Evolutionary conservation across 768 basidiomycete species (phyloP), one percentile per base, ranked within the genome.

Genomic region (Boletus coccyginus): DNA sequence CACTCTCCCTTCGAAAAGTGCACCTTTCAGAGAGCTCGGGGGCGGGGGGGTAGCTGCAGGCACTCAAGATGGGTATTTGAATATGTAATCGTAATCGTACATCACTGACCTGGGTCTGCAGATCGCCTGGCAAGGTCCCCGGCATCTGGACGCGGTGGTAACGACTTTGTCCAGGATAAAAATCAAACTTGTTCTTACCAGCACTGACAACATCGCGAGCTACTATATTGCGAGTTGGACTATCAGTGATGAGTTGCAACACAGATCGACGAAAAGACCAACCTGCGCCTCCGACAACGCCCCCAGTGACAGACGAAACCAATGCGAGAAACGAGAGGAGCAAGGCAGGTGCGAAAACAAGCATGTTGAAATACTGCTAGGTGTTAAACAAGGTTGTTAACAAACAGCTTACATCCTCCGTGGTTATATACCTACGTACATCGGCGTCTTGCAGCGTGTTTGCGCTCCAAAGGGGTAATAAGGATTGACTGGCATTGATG

Each of bases 311-410:
- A 14, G 31, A 60, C 27, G 56, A 56, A n/a, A 43, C 41, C 40
- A 58, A 33, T 16, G 41, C 47, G 35, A 67, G 52, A 31, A 67
- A 32, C 7, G 50, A 59, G 27, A 65, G 36, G 31, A 63, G n/a
- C 38, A 52, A 42, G 32, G 39, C 10, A 21, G 58, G 58, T 32
- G 55, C 32, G 13, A 62, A 52, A 24, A 53, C 46, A 16, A 52
- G 46, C 65, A 67, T 65, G 41, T 21, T 38, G 24, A 39, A 19
- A 51, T 21, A 14, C 16, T 48, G 16, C 27, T 51, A 5, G 12
- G 44, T 32, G 42, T 44, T 24, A 21, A 53, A n/a, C 16, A 27
- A 14, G 21, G 40, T 40, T 47, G 52, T 41, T 11, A 35, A 48
- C 33, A 10, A 7, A 19, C 50, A 32, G 43, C 44, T 46, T 27